Evolutionary conservation across 177 flowering plant species (phyloP).

Genomic region (Vitis hybrid): DNA sequence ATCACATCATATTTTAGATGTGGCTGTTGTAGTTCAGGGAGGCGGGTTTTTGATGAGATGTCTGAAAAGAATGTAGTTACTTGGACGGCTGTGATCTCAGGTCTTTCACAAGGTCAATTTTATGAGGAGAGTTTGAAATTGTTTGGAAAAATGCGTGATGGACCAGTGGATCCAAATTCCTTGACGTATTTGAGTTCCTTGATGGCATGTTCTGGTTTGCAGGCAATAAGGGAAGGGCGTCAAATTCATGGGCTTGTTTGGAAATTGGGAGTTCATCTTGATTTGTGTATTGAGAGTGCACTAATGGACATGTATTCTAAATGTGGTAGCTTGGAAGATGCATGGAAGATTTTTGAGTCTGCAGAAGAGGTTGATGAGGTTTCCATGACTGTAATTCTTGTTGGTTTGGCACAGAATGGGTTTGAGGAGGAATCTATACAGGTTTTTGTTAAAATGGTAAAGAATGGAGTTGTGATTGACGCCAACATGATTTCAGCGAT

Average conservation of each 20-base stretch:
- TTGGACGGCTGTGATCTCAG: slow-evolving; percentile 88
- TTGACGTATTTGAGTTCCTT: slow-evolving; percentile 68
- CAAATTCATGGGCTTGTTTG: slow-evolving; percentile 69
- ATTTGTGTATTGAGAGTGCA: slow-evolving; percentile 75
- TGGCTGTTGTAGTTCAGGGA: slow-evolving; percentile 39
- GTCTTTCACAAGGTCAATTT: slow-evolving; percentile 56
- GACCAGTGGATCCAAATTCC: slow-evolving; percentile 55
- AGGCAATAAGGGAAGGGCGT: slow-evolving; percentile 56
- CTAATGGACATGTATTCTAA: slow-evolving; percentile 92
- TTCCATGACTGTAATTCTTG: slow-evolving; percentile 79
- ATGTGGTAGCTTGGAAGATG: slow-evolving; percentile 66
- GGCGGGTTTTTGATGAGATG: slow-evolving; percentile 64
- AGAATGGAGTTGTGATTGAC: slow-evolving; percentile 53
- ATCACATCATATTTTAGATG: slow-evolving; percentile 64
- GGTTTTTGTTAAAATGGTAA: slow-evolving; percentile 60
- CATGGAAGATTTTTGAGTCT: slow-evolving; percentile 59
- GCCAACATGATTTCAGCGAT: slow-evolving; percentile 70
- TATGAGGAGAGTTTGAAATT: slow-evolving; percentile 56
- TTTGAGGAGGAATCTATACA: slow-evolving; percentile 71
- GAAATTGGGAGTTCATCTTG: slow-evolving; percentile 68
- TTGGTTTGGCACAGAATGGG: slow-evolving; percentile 86
- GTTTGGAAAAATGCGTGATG: slow-evolving; percentile 50
- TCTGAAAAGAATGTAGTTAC: slow-evolving; percentile 63
- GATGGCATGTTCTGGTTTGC: slow-evolving; percentile 68
- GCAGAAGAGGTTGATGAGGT: slow-evolving; percentile 67